These are phyloP conservation scores for Rhododendron molle DNA, from an alignment of 148 eudicot species.

Conservation along the genomic window DNA sequence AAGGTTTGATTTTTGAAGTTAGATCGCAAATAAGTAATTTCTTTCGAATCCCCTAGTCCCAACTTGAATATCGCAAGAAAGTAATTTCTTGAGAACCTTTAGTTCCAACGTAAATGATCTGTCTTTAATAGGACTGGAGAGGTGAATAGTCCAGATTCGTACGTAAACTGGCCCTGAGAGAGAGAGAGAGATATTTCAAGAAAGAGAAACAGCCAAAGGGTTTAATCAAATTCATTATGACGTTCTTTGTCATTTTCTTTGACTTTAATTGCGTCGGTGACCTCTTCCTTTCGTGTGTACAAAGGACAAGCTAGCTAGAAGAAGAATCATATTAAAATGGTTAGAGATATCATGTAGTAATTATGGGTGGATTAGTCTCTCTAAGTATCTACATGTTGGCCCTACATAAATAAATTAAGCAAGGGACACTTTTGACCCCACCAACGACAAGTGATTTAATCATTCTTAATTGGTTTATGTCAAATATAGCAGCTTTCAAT, in stretches of 20 bases:
- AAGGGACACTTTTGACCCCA: background rate
- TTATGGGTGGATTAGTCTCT: background rate
- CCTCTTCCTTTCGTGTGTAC: background rate
- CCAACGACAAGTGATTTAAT: background rate
- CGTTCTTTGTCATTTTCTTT: background rate
- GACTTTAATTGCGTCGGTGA: background rate
- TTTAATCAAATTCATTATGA: background rate
- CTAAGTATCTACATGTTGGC: background rate
- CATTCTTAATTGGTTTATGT: background rate
- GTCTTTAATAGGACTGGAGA: no score
- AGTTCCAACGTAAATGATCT: no score
- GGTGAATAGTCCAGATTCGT: background rate
- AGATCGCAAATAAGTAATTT: no score
- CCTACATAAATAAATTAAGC: background rate
- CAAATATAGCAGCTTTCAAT: background rate
- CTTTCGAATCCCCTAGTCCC: no score
- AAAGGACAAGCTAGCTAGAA: background rate
- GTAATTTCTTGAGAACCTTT: no score
- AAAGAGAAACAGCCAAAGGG: background rate
- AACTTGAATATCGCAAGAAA: no score
- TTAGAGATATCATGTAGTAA: background rate
- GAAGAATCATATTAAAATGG: constrained; percentile 1
- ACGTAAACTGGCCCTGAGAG: no score
- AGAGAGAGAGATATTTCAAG: no score
- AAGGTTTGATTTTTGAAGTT: no score